A percentile compares a stretch with the other conserved stretches of the same genome.
phyloP scores from a whole-genome alignment of 148 eudicot species.

The Cornus kousa region DNA sequence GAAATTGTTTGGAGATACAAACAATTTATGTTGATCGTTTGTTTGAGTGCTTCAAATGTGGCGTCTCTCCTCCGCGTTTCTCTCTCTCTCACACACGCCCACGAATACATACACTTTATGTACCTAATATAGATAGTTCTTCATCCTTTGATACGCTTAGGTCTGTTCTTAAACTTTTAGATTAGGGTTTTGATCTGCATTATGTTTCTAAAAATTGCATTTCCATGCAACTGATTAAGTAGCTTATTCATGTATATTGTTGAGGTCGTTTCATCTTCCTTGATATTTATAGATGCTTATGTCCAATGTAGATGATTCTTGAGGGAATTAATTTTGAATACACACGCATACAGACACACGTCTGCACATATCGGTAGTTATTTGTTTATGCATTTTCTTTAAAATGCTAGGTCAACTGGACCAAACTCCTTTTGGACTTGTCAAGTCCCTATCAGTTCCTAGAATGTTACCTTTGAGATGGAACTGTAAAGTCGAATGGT shows the following conservation, averaged over 20 bases:
- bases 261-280: not conserved
- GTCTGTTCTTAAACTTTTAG: not conserved
- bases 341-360: too few relatives aligned
- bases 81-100: not conserved
- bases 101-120: constrained; percentile 4
- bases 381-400: too few relatives aligned
- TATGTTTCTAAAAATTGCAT: not conserved
- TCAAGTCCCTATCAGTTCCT: not conserved
- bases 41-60: too few relatives aligned
- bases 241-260: not conserved
- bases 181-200: constrained; percentile 4
- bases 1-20: too few relatives aligned
- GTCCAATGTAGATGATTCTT: not conserved
- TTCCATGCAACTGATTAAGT: not conserved
- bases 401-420: not conserved
- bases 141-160: not conserved
- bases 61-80: too few relatives aligned
- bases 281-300: too few relatives aligned
- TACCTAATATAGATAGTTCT: not conserved
- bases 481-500: not conserved
- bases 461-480: not conserved
- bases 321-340: not conserved
- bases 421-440: not conserved
- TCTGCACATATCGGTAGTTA: too few relatives aligned
- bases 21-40: too few relatives aligned